phyloP scores from a whole-genome alignment of 345 rosid genomes.

The Populus ilicifolia region DNA sequence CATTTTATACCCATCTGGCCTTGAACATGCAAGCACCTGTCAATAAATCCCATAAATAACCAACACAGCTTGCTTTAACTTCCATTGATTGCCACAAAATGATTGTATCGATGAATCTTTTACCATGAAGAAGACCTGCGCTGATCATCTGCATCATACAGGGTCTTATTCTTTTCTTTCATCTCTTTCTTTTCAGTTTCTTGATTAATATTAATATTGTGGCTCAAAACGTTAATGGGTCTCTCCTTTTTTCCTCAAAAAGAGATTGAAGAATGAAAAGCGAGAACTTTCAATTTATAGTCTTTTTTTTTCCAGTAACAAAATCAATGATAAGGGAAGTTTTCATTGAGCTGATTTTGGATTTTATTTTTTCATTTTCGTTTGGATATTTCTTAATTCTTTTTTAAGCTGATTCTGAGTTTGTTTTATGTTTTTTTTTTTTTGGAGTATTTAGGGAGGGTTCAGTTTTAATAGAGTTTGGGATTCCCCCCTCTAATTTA shows the following conservation, averaged over 20 bases:
- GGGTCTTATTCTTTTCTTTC: neutral
- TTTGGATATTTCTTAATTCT: neutral
- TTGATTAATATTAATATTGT: neutral
- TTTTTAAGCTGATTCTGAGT: no score
- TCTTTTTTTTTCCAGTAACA: neutral
- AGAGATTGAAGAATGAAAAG: neutral
- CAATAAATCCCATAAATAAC: neutral
- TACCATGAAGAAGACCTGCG: neutral
- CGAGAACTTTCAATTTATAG: neutral
- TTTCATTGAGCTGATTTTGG: neutral
- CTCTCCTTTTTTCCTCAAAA: neutral
- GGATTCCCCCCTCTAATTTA: neutral
- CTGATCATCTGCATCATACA: neutral
- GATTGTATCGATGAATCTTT: neutral
- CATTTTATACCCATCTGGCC: neutral
- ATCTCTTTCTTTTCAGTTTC: neutral
- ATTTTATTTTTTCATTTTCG: neutral
- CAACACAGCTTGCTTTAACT: neutral
- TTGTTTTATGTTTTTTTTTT: neutral
- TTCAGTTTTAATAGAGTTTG: neutral
- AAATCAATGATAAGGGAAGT: neutral
- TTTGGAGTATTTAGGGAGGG: neutral
- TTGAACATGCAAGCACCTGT: neutral
- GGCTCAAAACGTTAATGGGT: neutral
- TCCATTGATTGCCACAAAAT: neutral